Conservation (phyloP, 345 rosid genomes). For the Linum usitatissimum region DNA sequence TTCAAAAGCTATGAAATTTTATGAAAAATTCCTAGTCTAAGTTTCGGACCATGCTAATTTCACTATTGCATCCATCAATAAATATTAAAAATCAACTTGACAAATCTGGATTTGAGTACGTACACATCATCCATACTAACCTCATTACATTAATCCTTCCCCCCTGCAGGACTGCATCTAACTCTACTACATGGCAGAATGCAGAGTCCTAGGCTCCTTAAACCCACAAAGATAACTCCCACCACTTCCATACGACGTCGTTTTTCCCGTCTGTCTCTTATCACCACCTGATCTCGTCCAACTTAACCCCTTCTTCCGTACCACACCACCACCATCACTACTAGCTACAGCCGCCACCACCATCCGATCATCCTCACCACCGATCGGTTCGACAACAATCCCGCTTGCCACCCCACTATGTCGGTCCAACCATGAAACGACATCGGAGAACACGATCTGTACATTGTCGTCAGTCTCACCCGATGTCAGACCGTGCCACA, state of each 20-base stretch:
- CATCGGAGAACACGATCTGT: conserved; percentile 58
- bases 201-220: conserved; percentile 42
- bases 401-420: conserved; percentile 23
- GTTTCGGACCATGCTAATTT: no score
- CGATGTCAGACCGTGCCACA: conserved; percentile 86
- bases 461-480: conserved; percentile 81
- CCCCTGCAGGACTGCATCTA: neutral
- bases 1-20: no score
- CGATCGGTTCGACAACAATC: conserved; percentile 20
- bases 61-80: no score
- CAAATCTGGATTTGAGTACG: no score
- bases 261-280: neutral
- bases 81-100: no score
- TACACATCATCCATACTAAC: no score
- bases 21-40: no score
- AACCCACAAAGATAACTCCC: conserved; percentile 48
- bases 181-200: conserved; percentile 44
- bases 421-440: conserved; percentile 59
- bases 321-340: neutral
- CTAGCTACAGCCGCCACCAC: neutral
- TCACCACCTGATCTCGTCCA: neutral
- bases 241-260: conserved; percentile 1
- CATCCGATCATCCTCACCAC: neutral
- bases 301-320: neutral
- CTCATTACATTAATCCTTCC: neutral